Percentiles rank a stretch among this genome's conserved stretches.
These are phyloP conservation scores for Leccinum boreale DNA, from an alignment of 768 basidiomycete species.

Conservation along the genomic window DNA sequence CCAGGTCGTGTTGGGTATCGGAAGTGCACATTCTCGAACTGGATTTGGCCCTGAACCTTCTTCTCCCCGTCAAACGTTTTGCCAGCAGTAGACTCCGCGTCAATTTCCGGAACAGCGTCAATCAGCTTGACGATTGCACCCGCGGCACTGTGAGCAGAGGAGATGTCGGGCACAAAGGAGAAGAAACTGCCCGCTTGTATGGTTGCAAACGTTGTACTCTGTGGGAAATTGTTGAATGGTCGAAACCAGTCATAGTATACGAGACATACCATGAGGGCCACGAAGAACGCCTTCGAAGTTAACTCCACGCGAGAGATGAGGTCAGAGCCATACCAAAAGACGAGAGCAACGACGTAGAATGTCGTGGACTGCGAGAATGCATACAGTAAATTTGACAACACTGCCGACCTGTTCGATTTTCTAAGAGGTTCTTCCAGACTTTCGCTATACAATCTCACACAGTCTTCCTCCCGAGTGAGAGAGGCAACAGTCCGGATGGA, in stretches of 20 bases:
- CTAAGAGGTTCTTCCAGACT: constrained; percentile 71
- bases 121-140: constrained; percentile 72
- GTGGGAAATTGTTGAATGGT: background rate
- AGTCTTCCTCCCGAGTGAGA: constrained; percentile 83
- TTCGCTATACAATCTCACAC: constrained; percentile 59
- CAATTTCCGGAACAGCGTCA: constrained; percentile 74
- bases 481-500: constrained; percentile 90
- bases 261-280: constrained; percentile 68
- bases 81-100: constrained; percentile 70
- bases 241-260: background rate
- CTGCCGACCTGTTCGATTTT: constrained; percentile 59
- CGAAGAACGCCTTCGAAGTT: too few relatives aligned
- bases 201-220: constrained; percentile 74
- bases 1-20: constrained; percentile 86
- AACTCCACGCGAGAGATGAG: too few relatives aligned
- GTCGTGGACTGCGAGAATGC: constrained; percentile 69
- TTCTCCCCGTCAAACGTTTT: constrained; percentile 42
- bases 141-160: constrained; percentile 77
- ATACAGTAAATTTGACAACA: constrained; percentile 65
- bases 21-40: constrained; percentile 81
- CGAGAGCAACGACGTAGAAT: constrained; percentile 81
- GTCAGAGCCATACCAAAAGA: constrained; percentile 74
- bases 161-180: constrained; percentile 84
- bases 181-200: constrained; percentile 88
- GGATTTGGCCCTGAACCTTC: constrained; percentile 58